These are phyloP conservation scores for Saposhnikovia divaricata DNA, from an alignment of 129 eudicot genomes.

Conservation along the genomic window DNA sequence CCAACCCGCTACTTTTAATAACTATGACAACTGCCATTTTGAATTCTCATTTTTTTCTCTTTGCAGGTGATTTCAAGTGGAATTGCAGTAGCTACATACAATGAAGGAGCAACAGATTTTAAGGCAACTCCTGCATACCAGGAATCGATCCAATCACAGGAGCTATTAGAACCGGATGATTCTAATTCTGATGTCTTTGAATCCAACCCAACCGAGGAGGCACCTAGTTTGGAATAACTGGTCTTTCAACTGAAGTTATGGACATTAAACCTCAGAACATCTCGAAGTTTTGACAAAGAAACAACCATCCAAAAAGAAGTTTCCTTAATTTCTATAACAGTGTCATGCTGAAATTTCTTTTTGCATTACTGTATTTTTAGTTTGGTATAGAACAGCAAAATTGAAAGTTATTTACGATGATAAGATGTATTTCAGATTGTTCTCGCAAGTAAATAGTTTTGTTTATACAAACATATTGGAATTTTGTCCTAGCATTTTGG, in stretches of 20 bases:
- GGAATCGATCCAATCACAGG: constrained; percentile 65
- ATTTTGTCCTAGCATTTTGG: neutral
- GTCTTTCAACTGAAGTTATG: constrained; percentile 5
- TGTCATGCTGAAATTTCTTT: constrained; percentile 13
- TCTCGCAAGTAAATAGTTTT: neutral
- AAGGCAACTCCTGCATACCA: constrained; percentile 84
- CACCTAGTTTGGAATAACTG: constrained; percentile 76
- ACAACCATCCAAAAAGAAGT: neutral
- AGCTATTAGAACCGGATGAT: constrained; percentile 62
- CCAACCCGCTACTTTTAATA: neutral
- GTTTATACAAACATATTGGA: neutral
- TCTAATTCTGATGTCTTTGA: constrained; percentile 79
- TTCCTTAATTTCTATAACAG: neutral
- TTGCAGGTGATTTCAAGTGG: constrained; percentile 76
- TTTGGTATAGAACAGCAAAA: constrained; percentile 3
- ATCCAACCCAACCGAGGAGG: constrained; percentile 91
- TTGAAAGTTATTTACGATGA: neutral
- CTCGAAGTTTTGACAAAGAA: constrained; percentile 13
- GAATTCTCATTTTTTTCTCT: neutral
- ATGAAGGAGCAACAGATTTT: constrained; percentile 94
- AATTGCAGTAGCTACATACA: constrained; percentile 86
- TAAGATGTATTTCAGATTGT: neutral
- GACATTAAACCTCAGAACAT: constrained; percentile 1
- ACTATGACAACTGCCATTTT: neutral
- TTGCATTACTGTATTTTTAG: neutral